Evolutionary conservation across 805 yeast species (phyloP), one percentile per base, ranked within the genome.

Genomic region (Schwanniomyces yamadae): DNA sequence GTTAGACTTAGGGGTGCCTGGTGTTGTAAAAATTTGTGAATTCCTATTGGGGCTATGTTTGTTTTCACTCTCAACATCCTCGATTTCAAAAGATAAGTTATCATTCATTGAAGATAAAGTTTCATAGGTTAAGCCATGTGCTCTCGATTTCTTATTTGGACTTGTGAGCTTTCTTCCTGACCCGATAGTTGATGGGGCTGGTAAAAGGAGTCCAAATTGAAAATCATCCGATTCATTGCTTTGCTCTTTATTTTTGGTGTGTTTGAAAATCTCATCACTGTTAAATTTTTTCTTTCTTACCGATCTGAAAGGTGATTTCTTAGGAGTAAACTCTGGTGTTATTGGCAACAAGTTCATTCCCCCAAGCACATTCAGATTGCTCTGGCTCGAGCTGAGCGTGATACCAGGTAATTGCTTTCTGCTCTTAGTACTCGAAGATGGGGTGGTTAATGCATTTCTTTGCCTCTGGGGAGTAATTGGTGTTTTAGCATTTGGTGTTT

Each of bases 161-260:
- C 18, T 34, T 5, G 38, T 27, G 12, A 42, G 29, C 37, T 47
- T 56, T 31, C 70, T 49, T 4, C 71, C 72, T 6, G 64, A 47
- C 1, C 72, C 71, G 7, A 63, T 52, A 1, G 65, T 59, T 1
- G 68, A 59, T 4, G 67, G 71, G 14, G 59, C 55, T 2, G 71
- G 71, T 19, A 64, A 45, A 12, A 66, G 44, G 23, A 55, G 39
- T 2, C 61, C 58, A 36, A 60, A 54, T 32, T 58, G 44, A 31
- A 41, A 36, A 21, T 41, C 32, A 19, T 28, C 17, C 12, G 34
- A 33, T 10, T 34, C 17, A 14, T 17, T n/a, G 16, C 22, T 24
- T 12, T 31, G 22, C 16, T 34, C 33, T 15, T 23, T 14, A 5
- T 22, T 28, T 23, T 37, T 30, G 7, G 40, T 34, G 16, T 42